phyloP scores from a whole-genome alignment of 768 basidiomycete genomes.

The Rhizopogon vinicolor region DNA sequence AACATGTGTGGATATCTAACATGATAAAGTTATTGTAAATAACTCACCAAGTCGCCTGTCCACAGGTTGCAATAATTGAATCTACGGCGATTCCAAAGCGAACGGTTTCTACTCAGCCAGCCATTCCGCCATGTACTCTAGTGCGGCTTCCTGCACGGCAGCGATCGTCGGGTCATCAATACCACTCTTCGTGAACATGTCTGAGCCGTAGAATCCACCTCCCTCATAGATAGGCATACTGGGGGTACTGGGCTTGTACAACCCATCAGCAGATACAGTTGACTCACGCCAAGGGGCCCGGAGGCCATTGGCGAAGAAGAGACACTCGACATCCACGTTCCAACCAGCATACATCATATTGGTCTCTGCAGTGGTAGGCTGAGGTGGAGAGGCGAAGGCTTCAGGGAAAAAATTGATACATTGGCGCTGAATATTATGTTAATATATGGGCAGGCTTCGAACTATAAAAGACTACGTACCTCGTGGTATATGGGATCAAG shows the following conservation, averaged over 20 bases:
- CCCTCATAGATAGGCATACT: conserved; percentile 54
- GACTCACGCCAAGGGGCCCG: conserved; percentile 73
- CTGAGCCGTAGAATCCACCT: conserved; percentile 71
- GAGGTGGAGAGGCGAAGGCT: conserved; percentile 45
- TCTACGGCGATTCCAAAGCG: neutral
- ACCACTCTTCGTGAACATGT: conserved; percentile 40
- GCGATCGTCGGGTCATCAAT: conserved; percentile 44
- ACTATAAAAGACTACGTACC: conserved; percentile 8
- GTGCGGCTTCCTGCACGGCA: conserved; percentile 48
- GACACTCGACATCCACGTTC: conserved; percentile 48
- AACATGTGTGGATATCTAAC: neutral
- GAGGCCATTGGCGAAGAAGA: conserved; percentile 69
- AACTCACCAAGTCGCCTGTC: no score
- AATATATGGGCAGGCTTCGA: neutral
- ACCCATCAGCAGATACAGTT: conserved; percentile 56
- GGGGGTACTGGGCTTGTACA: conserved; percentile 40
- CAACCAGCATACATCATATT: conserved; percentile 59
- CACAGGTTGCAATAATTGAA: neutral
- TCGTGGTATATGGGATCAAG: conserved; percentile 23
- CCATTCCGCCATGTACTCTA: conserved; percentile 54
- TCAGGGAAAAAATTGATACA: conserved; percentile 64
- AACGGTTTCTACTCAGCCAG: conserved; percentile 34
- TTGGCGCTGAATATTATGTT: conserved; percentile 42
- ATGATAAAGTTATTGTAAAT: neutral
- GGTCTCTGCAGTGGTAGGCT: conserved; percentile 37